Base-by-base conservation (phyloP, 805 yeast species). In the Saccharomycopsis amapae region DNA sequence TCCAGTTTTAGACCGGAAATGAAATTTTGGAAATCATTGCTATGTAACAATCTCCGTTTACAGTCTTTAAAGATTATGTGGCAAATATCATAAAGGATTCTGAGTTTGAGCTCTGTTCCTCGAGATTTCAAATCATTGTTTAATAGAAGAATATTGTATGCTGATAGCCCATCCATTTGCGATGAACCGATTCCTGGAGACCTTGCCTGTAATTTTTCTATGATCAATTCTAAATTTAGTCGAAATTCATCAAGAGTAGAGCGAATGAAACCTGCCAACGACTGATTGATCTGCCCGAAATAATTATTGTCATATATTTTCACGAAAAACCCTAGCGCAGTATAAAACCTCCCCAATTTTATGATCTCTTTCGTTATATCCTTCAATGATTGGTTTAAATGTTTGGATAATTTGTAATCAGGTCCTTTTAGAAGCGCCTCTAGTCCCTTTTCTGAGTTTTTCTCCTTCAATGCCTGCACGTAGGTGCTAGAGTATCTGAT, bases 251-350 rank as follows among this genome's bases (percentile, higher is more conserved):
- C 58, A 46, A 79, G 55, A 40, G 73, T 63, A 2, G 58, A 54
- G 32, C 81, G 62, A 2, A 88, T 69, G 34, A 77, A 77, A 44
- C 64, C 69, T 49, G 93, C 85, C 5, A 93, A 63, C 3, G 84
- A 73, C 54, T 88, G 95, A 44, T 83, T 69, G 1, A 84, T 81
- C 43, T 74, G 72, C 0, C 98, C 98, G 57, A 75, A 78, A 19
- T 59, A 57, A 3, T 67, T 65, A 22, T 66, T 65, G 51, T 79
- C 67, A 62, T 82, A 86, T 15, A 64, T 55, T 50, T 81, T 85
- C 3, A 76, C 67, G 56, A 86, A 88, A 12, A 74, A 66, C 6
- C 61, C 60, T 43, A 93, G 64, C 1, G 80, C 75, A 23, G 71
- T 65, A 57, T 75, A 84, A 59, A 72, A 71, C 52, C 78, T 79